Base-by-base conservation (phyloP, 805 yeast species). In the Lipomyces orientalis region DNA sequence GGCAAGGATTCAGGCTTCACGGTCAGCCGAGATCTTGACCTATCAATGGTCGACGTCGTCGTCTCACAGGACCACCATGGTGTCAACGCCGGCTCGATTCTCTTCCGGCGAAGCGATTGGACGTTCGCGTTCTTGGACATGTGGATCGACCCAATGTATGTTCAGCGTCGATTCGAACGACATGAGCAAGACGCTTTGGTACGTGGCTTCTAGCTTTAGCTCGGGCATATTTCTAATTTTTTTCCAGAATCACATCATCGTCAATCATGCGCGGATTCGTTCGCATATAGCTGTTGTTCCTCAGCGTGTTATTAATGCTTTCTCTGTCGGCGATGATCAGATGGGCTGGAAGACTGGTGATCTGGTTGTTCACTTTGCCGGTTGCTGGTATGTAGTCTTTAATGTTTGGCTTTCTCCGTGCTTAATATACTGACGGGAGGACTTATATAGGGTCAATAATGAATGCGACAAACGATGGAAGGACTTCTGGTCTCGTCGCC, bases 61-160 rank as follows among this genome's bases (percentile, higher is more conserved):
- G 82, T 91, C 51, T 88, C 95, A 0, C 96, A 91, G 77, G 97
- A 91, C 77, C 90, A 95, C 78, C 93, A 94, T 68, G 96, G 96
- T 1, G 90, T 91, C 79, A 91, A 90, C 75, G 79, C 91, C 64
- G 96, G 96, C 8, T 89, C 94, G 0, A 90, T 91, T 73, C 78
- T 91, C 64, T 82, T 91, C 74, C 84, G 87, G 74, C 83, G 90
- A 71, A 87, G 90, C 1, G 84, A 83, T 10, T 91, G 96, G 96
- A 79, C 91, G 2, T 88, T 86, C 63, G 78, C 89, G 75, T 77
- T 91, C 54, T 80, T 91, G 65, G 95, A 90, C 76, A 73, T 85
- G 14, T 90, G 96, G 96, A 90, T 94, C 93, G 96, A 91, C 74
- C 95, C 96, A 7, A 90, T 88, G 3, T 82, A 87, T 79, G 89